These are phyloP conservation scores for Phaeosphaeria sp. DNA, from an alignment of 2,329 filamentous ascomycete species.

Conservation along the genomic window DNA sequence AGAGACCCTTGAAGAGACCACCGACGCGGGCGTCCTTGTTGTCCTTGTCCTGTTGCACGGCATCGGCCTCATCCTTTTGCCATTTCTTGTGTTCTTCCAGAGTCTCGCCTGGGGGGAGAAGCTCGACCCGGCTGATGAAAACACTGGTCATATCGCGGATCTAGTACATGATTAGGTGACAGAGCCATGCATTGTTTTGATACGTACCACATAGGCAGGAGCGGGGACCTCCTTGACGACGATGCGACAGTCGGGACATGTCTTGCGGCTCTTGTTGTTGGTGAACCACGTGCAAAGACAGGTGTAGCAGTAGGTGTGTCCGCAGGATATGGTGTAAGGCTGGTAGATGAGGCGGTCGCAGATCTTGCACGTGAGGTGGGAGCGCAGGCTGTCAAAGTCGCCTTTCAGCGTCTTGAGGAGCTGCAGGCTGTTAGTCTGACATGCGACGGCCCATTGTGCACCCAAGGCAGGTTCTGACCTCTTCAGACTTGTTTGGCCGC, in stretches of 20 bases:
- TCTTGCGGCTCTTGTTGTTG: slow-evolving; percentile 63
- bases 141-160: slow-evolving; percentile 70
- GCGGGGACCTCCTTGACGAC: slow-evolving; percentile 65
- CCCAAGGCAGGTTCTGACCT: slow-evolving; percentile 28
- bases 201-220: slow-evolving; percentile 67
- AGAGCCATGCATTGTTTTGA: not conserved
- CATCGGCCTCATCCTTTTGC: slow-evolving; percentile 65
- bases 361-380: slow-evolving; percentile 70
- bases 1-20: slow-evolving; percentile 70
- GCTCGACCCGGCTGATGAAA: slow-evolving; percentile 65
- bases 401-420: slow-evolving; percentile 48
- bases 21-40: slow-evolving; percentile 56
- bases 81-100: slow-evolving; percentile 65
- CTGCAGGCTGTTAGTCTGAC: slow-evolving; percentile 37
- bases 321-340: slow-evolving; percentile 71
- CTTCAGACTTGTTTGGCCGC: slow-evolving; percentile 43
- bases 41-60: slow-evolving; percentile 66
- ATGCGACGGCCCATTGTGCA: slow-evolving; percentile 11
- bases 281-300: slow-evolving; percentile 64
- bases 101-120: slow-evolving; percentile 69
- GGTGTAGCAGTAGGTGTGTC: slow-evolving; percentile 75
- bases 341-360: slow-evolving; percentile 73
- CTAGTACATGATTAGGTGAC: slow-evolving; percentile 42
- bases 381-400: slow-evolving; percentile 67
- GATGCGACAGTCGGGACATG: slow-evolving; percentile 72